Evolutionary conservation across 371 early-diverging fungal genomes (phyloP).

Genomic region (Rhizopus arrhizus): DNA sequence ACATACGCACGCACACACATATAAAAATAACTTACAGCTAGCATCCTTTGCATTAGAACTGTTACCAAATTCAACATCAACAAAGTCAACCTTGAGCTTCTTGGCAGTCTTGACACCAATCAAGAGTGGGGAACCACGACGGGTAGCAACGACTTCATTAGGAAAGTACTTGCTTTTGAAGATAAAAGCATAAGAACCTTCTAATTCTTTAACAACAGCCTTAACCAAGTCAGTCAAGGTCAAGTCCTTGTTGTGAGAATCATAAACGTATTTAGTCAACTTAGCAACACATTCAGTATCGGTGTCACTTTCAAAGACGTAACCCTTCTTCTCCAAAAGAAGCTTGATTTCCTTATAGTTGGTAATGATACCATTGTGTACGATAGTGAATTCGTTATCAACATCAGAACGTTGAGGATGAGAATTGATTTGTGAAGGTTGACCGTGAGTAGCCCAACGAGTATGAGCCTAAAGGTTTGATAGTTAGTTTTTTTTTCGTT

Average conservation of each 20-base stretch:
- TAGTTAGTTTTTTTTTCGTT: not conserved
- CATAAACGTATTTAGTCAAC: constrained; percentile 95
- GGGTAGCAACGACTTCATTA: constrained; percentile 93
- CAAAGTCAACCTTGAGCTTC: constrained; percentile 94
- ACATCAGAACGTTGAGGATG: constrained; percentile 98
- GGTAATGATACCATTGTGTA: constrained; percentile 99
- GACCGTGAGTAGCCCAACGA: constrained; percentile 99
- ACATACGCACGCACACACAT: constrained; percentile 12
- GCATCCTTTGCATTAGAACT: constrained; percentile 25
- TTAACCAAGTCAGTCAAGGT: constrained; percentile 88
- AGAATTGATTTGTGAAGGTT: constrained; percentile 92
- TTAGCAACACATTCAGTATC: constrained; percentile 99
- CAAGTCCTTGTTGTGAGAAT: constrained; percentile 71
- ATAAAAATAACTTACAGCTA: constrained; percentile 25
- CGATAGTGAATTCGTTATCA: constrained; percentile 87
- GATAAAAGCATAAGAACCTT: constrained; percentile 99
- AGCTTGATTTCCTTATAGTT: constrained; percentile 98
- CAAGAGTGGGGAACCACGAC: constrained; percentile 97
- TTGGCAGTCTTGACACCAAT: constrained; percentile 98
- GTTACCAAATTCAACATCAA: constrained; percentile 73
- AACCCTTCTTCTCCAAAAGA: constrained; percentile 95
- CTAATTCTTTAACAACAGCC: constrained; percentile 93
- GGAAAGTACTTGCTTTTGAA: constrained; percentile 95
- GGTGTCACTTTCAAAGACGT: constrained; percentile 95
- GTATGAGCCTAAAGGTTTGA: constrained; percentile 79